phyloP scores from a whole-genome alignment of 2,329 filamentous ascomycete genomes.

The Thielaviopsis populi region DNA sequence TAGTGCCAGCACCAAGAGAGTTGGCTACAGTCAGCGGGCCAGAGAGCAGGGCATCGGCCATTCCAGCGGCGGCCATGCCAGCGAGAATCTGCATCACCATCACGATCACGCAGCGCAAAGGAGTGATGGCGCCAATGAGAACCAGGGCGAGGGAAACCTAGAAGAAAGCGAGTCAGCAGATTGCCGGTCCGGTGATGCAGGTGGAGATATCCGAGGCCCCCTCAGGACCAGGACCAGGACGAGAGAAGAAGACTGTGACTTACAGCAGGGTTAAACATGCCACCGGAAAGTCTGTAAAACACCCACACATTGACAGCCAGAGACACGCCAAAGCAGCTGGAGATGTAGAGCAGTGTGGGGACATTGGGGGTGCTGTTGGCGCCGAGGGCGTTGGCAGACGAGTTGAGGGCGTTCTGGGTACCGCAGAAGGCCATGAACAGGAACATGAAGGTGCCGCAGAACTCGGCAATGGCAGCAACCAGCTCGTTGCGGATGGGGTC shows the following conservation, averaged over 20 bases:
- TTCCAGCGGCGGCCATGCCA: conserved; percentile 42
- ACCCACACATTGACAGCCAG: conserved; percentile 41
- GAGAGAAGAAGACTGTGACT: conserved; percentile 19
- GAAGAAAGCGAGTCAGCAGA: background rate
- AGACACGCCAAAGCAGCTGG: conserved; percentile 34
- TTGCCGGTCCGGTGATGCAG: background rate
- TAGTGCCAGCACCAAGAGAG: conserved; percentile 36
- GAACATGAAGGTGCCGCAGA: conserved; percentile 40
- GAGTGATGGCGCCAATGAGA: conserved; percentile 42
- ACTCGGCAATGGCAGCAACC: conserved; percentile 34
- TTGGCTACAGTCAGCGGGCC: conserved; percentile 41
- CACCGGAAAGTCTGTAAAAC: conserved; percentile 39
- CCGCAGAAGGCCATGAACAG: conserved; percentile 31
- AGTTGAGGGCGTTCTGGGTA: conserved; percentile 23
- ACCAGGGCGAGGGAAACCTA: conserved; percentile 43
- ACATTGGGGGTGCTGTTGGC: conserved; percentile 19
- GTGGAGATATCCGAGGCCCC: background rate
- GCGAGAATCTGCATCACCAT: conserved; percentile 43
- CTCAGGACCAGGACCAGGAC: too few relatives aligned
- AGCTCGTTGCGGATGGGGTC: conserved; percentile 23
- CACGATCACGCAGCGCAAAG: conserved; percentile 36
- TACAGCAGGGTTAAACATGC: conserved; percentile 38
- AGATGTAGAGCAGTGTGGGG: conserved; percentile 31
- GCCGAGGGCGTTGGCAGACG: conserved; percentile 11
- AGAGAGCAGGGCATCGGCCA: conserved; percentile 43